Conservation (phyloP, 108 stramenopile genomes). For the Pseudonitzschia multistriata region DNA sequence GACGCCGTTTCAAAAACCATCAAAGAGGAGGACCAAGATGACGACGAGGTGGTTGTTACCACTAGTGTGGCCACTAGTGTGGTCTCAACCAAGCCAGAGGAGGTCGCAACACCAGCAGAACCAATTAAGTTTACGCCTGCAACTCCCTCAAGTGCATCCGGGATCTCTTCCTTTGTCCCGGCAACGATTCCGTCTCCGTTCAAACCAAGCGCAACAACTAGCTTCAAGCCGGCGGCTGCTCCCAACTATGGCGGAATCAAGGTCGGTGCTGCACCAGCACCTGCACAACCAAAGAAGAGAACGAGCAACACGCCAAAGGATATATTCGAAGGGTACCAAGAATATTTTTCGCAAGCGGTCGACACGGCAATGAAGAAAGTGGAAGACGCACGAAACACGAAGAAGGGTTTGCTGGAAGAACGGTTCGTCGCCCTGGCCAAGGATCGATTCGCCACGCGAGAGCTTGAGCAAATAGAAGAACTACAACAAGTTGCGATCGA, state of each 20-base stretch:
- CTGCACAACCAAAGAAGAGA: slow-evolving; percentile 5
- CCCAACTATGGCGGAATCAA: background rate
- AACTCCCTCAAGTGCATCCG: background rate
- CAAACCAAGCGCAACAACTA: background rate
- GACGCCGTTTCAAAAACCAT: background rate
- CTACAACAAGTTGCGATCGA: slow-evolving; percentile 74
- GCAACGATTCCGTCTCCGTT: background rate
- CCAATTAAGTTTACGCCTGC: background rate
- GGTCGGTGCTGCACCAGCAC: background rate
- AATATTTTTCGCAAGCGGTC: slow-evolving; percentile 33
- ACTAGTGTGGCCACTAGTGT: slow-evolving; percentile 21
- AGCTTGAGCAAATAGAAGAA: slow-evolving; percentile 59
- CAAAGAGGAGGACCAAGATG: slow-evolving; percentile 10
- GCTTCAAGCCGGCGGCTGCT: background rate
- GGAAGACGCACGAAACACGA: slow-evolving; percentile 30
- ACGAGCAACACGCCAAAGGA: slow-evolving; percentile 31
- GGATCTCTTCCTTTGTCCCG: background rate
- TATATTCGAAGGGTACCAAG: slow-evolving; percentile 37
- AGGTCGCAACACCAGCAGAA: background rate
- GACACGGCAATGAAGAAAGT: slow-evolving; percentile 27
- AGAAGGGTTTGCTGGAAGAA: slow-evolving; percentile 50
- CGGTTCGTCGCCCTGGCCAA: slow-evolving; percentile 48
- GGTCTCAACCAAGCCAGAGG: slow-evolving; percentile 10
- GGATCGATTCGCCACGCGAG: slow-evolving; percentile 53
- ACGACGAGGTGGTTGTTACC: slow-evolving; percentile 21